Conservation (phyloP, 768 basidiomycete species). For the Sporobolomyces pararoseus region DNA sequence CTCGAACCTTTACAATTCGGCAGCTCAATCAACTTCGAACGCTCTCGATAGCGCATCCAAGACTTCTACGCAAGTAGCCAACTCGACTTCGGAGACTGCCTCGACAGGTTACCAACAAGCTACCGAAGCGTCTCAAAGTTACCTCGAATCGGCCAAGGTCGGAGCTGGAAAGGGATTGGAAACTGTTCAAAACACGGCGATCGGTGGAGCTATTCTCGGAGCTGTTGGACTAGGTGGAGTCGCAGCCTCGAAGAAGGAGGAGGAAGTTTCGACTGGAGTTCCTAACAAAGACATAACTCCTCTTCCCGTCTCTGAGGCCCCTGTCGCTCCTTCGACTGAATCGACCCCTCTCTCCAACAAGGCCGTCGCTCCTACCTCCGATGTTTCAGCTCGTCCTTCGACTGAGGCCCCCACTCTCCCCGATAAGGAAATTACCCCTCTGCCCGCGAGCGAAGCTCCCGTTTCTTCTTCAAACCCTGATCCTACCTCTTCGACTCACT, state of each 20-base stretch:
- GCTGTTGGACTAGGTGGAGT: not conserved
- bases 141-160: slow-evolving; percentile 2
- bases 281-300: slow-evolving; percentile 14
- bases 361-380: not conserved
- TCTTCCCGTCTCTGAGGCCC: slow-evolving; percentile 21
- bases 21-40: slow-evolving; percentile 1
- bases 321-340: not conserved
- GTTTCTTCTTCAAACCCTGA: slow-evolving; percentile 16
- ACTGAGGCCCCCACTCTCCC: slow-evolving; percentile 16
- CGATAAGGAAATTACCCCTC: slow-evolving; percentile 11
- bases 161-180: slow-evolving; percentile 8
- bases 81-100: slow-evolving; percentile 3
- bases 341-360: not conserved
- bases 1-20: slow-evolving; percentile 19
- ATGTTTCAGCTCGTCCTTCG: not conserved
- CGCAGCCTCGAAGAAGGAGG: not conserved
- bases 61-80: not conserved
- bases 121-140: not conserved
- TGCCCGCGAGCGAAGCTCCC: slow-evolving; percentile 24
- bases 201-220: slow-evolving; percentile 12
- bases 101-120: not conserved
- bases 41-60: not conserved
- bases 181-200: not conserved
- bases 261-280: not conserved
- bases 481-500: not conserved